A percentile compares a stretch with the other conserved stretches of the same genome.
These are phyloP conservation scores for Davidsoniella virescens DNA, from an alignment of 2,329 filamentous ascomycete species.

Conservation along the genomic window DNA sequence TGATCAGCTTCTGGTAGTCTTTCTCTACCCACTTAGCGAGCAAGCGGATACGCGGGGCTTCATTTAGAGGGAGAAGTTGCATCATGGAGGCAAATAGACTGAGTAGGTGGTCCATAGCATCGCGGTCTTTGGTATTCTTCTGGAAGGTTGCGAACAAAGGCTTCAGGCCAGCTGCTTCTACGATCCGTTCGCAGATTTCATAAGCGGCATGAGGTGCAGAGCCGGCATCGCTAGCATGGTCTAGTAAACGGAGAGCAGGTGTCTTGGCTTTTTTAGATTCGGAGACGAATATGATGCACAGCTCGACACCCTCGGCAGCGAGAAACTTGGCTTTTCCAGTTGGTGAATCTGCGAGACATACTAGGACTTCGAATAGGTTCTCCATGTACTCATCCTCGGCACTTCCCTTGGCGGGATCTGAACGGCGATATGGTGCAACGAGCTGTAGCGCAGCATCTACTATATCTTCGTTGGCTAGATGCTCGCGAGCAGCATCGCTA, in stretches of 20 bases:
- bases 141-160: constrained; percentile 74
- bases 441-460: constrained; percentile 70
- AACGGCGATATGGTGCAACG: constrained; percentile 67
- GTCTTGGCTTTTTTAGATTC: constrained; percentile 68
- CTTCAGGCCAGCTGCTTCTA: constrained; percentile 75
- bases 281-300: constrained; percentile 80
- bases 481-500: constrained; percentile 46
- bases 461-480: constrained; percentile 49
- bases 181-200: constrained; percentile 55
- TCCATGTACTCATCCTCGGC: constrained; percentile 92
- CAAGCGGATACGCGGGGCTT: constrained; percentile 61
- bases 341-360: constrained; percentile 60
- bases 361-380: constrained; percentile 77
- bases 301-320: constrained; percentile 80
- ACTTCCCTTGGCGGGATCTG: constrained; percentile 68
- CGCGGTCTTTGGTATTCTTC: constrained; percentile 53
- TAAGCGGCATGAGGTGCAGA: constrained; percentile 22
- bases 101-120: constrained; percentile 62
- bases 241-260: constrained; percentile 63
- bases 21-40: constrained; percentile 94
- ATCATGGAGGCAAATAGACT: constrained; percentile 74
- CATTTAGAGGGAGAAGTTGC: constrained; percentile 60
- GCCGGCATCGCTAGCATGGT: constrained; percentile 50
- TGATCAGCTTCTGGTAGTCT: constrained; percentile 70
- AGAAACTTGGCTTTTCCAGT: constrained; percentile 67